phyloP scores from a whole-genome alignment of 345 rosid genomes.

The Anastatica hierochuntica region DNA sequence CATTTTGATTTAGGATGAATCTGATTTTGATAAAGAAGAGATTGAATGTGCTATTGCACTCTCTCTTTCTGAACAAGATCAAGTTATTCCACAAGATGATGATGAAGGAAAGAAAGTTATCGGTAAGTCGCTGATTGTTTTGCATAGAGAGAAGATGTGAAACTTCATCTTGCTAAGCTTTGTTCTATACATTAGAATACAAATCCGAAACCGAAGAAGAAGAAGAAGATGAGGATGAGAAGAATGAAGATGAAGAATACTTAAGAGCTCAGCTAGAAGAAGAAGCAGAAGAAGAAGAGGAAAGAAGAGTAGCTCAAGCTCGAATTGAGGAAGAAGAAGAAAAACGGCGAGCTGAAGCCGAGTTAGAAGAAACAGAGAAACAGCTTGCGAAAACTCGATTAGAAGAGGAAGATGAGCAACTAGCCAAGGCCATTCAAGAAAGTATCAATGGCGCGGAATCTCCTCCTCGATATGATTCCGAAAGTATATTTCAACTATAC shows the following conservation, averaged over 20 bases:
- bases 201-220: constrained; percentile 40
- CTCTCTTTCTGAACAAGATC: constrained; percentile 69
- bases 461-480: constrained; percentile 45
- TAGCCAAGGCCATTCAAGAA: constrained; percentile 86
- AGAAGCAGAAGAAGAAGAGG: constrained; percentile 23
- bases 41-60: constrained; percentile 73
- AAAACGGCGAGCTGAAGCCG: constrained; percentile 26
- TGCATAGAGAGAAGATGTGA: neutral
- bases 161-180: constrained; percentile 10
- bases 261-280: constrained; percentile 27
- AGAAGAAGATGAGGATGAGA: constrained; percentile 8
- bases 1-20: constrained; percentile 47
- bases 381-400: constrained; percentile 24
- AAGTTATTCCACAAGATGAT: constrained; percentile 49
- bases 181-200: constrained; percentile 24
- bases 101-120: constrained; percentile 64
- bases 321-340: constrained; percentile 40
- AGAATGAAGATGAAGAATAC: constrained; percentile 21
- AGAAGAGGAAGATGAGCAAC: constrained; percentile 67
- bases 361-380: constrained; percentile 35
- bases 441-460: constrained; percentile 49
- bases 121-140: constrained; percentile 36
- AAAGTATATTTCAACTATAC: constrained; percentile 40
- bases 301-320: constrained; percentile 23
- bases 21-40: constrained; percentile 72